A percentile compares a stretch with the other conserved stretches of the same genome.
Evolutionary conservation across 78 protist species (phyloP).

Genomic region (slime mould (Dictyostelium discoideum)): dicty_2.7 NC_007088.5:3271501-3272000

Average conservation of each 20-base stretch:
- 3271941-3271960: neutral
- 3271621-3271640: neutral
- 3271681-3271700: neutral
- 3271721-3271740: neutral
- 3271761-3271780: neutral
- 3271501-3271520: too few species aligned
- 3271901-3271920: neutral
- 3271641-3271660: neutral
- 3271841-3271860: neutral
- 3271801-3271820: too few species aligned
- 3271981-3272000: neutral
- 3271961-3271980: neutral
- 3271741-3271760: neutral
- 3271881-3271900: neutral
- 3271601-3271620: too few species aligned
- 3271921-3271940: neutral
- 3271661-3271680: neutral
- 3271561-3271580: too few species aligned
- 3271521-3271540: too few species aligned
- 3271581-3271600: too few species aligned
- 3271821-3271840: neutral
- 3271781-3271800: neutral
- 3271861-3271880: neutral
- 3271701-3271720: neutral
- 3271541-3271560: too few species aligned